Evolutionary conservation across 768 basidiomycete species (phyloP), one percentile per base, ranked within the genome.

Genomic region (Russula dissimulans): DNA sequence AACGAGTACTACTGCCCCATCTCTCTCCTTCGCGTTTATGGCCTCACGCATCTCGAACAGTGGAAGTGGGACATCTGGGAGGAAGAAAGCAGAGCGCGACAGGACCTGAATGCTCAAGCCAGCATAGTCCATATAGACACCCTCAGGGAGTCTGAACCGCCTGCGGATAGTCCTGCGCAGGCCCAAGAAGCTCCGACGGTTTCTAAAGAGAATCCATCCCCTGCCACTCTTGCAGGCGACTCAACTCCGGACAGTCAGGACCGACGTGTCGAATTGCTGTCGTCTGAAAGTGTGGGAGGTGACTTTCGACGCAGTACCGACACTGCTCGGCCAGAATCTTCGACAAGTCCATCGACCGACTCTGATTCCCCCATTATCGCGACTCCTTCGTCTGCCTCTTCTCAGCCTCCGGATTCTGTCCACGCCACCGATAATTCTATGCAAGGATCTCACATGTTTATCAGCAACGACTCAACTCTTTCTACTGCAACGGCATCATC

Each of bases 1-100:
- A 88, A 83, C 67, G 97, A 99, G 72, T 98, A 88, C 74, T 98
- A 94, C 70, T 99, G 97, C 68, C 97, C 97, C 0, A 78, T 98
- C 17, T 94, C 91, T 0, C 81, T 97, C 0, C 79, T 98, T 17
- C 86, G 93, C 32, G 93, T 97, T 1, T 98, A 94, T 63, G 97
- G 97, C 5, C 83, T 95, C 56, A 97, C 94, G 1, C 94, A 98
- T 74, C 84, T 98, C 64, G 95, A 98, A 63, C 84, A 94, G 67
- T 98, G 90, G 84, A 95, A 95, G 67, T 89, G 91, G 87, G 90
- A 91, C 51, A 77, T 77, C 6, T 92, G 89, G 89, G 83, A 88
- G 66, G 79, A 77, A 4, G 86, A 89, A 69, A 87, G 86, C 64
- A 76, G 71, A 42, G 76, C 76, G 1, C 79, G 79, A 56, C 69